Conservation (phyloP, 2,329 filamentous ascomycete genomes). For the Trichoderma gracile region DNA sequence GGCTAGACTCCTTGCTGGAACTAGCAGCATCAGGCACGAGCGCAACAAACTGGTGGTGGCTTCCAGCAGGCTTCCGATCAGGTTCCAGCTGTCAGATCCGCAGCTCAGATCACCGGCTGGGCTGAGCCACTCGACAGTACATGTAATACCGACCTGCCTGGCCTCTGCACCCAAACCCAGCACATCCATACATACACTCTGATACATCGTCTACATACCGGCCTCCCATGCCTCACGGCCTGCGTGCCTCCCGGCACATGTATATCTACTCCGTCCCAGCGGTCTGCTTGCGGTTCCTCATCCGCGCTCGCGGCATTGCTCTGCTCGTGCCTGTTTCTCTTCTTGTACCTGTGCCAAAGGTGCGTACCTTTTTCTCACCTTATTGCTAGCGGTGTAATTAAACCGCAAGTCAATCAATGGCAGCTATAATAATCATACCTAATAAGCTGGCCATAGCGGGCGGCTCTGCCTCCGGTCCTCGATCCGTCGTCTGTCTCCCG, state of each 20-base stretch:
- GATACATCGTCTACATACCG: neutral
- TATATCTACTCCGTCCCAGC: neutral
- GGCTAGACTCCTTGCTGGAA: no score
- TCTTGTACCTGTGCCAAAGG: neutral
- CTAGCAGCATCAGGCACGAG: no score
- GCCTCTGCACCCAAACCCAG: neutral
- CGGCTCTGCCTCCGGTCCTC: constrained; percentile 8
- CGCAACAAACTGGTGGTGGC: no score
- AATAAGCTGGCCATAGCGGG: constrained; percentile 8
- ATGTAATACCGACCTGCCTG: neutral
- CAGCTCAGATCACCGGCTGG: constrained; percentile 23
- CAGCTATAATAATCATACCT: neutral
- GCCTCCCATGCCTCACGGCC: neutral
- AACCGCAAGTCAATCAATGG: neutral
- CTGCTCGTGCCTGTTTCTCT: neutral
- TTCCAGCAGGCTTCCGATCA: constrained; percentile 2
- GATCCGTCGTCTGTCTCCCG: constrained; percentile 1
- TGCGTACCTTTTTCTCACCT: neutral
- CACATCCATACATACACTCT: neutral
- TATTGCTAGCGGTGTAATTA: neutral
- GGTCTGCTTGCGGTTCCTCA: no score
- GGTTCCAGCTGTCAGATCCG: constrained; percentile 12
- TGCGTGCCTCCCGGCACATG: no score
- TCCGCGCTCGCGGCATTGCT: neutral
- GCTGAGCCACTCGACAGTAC: constrained; percentile 5